Base-by-base conservation (phyloP, 306 rosid species). In the Trifolium pratense region DNA sequence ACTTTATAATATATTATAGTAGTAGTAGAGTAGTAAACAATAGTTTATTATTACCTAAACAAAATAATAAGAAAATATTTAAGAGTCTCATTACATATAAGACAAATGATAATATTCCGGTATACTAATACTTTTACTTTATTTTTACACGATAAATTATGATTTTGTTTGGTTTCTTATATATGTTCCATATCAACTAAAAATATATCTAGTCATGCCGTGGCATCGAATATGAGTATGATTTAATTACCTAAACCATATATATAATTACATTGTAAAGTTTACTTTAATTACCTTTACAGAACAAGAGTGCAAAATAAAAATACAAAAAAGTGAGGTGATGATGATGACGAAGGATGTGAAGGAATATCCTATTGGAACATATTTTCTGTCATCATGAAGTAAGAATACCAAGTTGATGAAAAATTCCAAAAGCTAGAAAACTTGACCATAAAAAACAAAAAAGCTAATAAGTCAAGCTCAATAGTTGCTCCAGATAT, bases 401-500 rank as follows among this genome's bases (percentile, higher is more conserved):
- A 49, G 49, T 21, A 68, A 29, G 9, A 56, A 31, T 49, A 3
- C 62, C 17, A 69, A 69, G 13, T 69, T 13, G 64, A 70, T 52
- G 74, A 52, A 34, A 52, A 70, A 32, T 34, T 11, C 17, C 43
- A 70, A 45, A 42, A 59, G 9, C 12, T 16, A 37, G 4, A 8
- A 58, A 58, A 58, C 39, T 13, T 8, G 25, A 42, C 12, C 53
- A 40, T 40, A 42, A 70, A 11, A 51, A 61, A 7, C 29, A 39
- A n/a, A 10, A 57, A 26, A 25, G 5, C 39, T 76, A 67, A 0
- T 73, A 51, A 58, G 83, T 78, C 75, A 81, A 34, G 59, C 72
- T 71, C 84, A 89, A 51, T 11, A 91, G 93, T 17, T 91, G 85
- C n/a, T 89, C 97, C 9, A 89, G 75, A 76, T 83, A 91, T 9